Evolutionary conservation across 352 stramenopile species (phyloP), one percentile per base, ranked within the genome.

Genomic region (Phytophthora lateralis): DNA sequence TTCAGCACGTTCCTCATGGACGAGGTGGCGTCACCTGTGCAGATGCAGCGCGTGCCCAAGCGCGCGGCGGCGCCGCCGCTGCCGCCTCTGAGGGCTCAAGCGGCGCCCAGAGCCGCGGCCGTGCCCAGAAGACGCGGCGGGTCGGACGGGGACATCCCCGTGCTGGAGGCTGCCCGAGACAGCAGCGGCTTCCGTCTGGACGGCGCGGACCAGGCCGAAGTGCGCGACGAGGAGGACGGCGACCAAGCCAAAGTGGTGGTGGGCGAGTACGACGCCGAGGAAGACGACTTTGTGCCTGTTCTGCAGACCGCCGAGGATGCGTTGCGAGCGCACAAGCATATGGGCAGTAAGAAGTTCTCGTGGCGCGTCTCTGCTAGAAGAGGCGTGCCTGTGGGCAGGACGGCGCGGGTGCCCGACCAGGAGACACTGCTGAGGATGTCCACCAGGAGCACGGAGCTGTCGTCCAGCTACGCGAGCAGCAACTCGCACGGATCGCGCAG

Each of bases 271-370:
- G 70, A 79, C 49, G 54, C 64, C 1, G 73, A 78, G 17, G 75
- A 83, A 18, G 69, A 90, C 47, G 77, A 84, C 26, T 75, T 80
- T 47, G 81, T 91, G 26, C 76, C 84, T 0, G 84, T 93, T 48
- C 49, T 93, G 34, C 78, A 93, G 68, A 88, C 76, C 5, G 71
- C 69, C 5, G 83, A 90, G 51, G 83, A 92, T 45, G 81, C 78
- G 10, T 64, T 76, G 39, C 43, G 74, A 29, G 55, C 58, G 1
- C 62, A 67, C n/a, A 52, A 54, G 48, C 70, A 69, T 32, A 62
- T 74, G 55, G 63, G 66, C 47, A 70, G 55, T 37, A 85, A 79
- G 63, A 83, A 80, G 38, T 87, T 89, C 37, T 79, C 72, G 4
- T 85, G 72, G 70, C 55, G 75, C 29, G 75, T 67, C 10, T 82